Conservation (phyloP, 2,329 filamentous ascomycete genomes). For the Botryotinia calthae region DNA sequence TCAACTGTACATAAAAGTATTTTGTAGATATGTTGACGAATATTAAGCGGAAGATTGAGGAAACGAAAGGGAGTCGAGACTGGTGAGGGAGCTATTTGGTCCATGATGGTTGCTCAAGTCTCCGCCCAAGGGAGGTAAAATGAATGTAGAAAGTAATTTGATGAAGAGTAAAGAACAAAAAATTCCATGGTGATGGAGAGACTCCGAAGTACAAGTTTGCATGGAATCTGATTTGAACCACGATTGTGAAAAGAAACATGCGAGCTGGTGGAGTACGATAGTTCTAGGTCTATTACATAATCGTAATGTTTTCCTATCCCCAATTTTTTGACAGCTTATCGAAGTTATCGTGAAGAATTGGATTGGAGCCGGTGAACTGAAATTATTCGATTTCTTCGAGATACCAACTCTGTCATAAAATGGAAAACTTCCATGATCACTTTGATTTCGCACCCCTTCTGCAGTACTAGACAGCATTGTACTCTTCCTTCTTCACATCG, state of each 20-base stretch:
- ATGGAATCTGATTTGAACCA: background rate
- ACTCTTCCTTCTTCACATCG: background rate
- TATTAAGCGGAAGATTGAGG: background rate
- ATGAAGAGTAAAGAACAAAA: background rate
- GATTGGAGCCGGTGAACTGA: background rate
- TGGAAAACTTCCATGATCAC: too few species aligned
- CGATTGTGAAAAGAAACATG: background rate
- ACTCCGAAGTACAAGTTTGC: background rate
- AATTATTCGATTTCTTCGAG: background rate
- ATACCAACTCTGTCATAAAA: background rate
- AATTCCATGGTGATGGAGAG: too few species aligned
- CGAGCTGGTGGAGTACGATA: background rate
- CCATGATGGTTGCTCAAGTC: background rate
- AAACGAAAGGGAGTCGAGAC: background rate
- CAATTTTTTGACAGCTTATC: background rate
- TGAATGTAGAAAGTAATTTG: background rate
- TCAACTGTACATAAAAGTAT: background rate
- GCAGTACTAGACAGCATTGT: too few species aligned
- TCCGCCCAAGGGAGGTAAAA: background rate
- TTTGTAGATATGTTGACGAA: constrained; percentile 4
- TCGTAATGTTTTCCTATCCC: too few species aligned
- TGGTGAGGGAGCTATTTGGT: background rate
- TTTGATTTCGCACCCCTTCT: accelerated
- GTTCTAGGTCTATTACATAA: background rate
- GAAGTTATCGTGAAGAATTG: background rate